Base-by-base conservation (phyloP, 2,329 filamentous ascomycete genomes). In the Metarhizium guizhouense region DNA sequence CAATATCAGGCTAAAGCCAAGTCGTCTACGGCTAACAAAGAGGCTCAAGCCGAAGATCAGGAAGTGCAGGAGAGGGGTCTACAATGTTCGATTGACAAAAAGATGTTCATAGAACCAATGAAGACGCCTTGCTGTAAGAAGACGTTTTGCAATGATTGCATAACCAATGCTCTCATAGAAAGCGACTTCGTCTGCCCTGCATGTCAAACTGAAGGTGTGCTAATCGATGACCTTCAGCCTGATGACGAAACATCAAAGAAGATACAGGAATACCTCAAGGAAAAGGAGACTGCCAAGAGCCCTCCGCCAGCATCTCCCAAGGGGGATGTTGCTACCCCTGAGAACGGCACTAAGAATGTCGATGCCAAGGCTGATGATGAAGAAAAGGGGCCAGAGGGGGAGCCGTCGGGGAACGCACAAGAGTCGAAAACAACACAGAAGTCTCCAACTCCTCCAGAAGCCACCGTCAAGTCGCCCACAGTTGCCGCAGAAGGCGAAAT, bases 61-160 rank as follows among this genome's bases (percentile, higher is more conserved):
- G 90, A 93, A 70, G 76, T 96, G 65, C 87, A 90, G 74, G 88
- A 94, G 72, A 86, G 83, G 66, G 93, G 93, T 62, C 78, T 99
- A 69, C 87, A 94, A 73, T 99, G 94, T 79, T 82, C 91, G 62
- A 88, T 97, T 80, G 94, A 97, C 84, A 95, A 95, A 76, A 92
- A 90, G 74, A 87, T 96, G 82, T 96, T 97, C 76, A 86, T 95
- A 85, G 90, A 96, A 72, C 93, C 94, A 82, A 94, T 95, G 81
- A 95, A 96, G 83, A 97, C 94, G 69, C 93, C 94, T 63, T 99
- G 94, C 83, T 99, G 94, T 80, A 84, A 88, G 76, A 95, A 88
- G 82, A 96, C 92, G 70, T 99, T 95, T 80, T 99, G 94, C 82
- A 94, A 94, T 83, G 91, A 96, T 72, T 99, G 94, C 87, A 96